Evolutionary conservation across 1,139 yeast genomes (phyloP), one percentile per base, ranked within the genome.

Genomic region (Pneumocystis canis): DNA sequence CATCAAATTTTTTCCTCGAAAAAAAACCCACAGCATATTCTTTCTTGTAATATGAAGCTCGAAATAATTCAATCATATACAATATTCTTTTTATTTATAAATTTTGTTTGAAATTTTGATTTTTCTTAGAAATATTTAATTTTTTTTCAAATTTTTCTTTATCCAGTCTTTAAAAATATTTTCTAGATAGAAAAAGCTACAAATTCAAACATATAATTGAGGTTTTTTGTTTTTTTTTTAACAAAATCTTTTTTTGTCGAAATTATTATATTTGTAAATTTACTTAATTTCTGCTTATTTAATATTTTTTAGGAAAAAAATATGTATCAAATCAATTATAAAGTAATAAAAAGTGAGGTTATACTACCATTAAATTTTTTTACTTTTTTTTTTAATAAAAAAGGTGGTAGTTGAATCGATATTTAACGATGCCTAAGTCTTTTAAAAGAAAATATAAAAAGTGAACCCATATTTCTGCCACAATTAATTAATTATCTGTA

Each of bases 31-130:
- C n/a, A 77, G 76, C 31, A 92, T 72, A 66, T 89, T 95, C 56
- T 87, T 94, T 69, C 81, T 83, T 0, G 84, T 79, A 5, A 97
- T 89, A 63, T 87, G 94, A 70, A 86, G 94, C 0, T 96, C 80
- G 68, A 94, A 75, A 72, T 92, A 94, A 60, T 98, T 98, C 59
- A 92, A 81, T 98, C 98, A 92, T 32, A 89, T 94, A 59, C 95
- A 95, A 70, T 77, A 83, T 20, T 40, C n/a, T 20, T 30, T 16
- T 25, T 41, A 20, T 5, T 41, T 20, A 6, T 6, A 3, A 6
- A 9, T 7, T 7, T 41, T 41, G 9, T 20, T 20, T 16, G 18
- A 16, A 37, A 37, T 7, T 37, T 37, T 25, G 5, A 4, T 20
- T 20, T 41, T 41, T 20, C 7, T 41, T 9, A 41, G 11, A 41